Evolutionary conservation across 441 rosid genomes (phyloP), one percentile per base, ranked within the genome.

Genomic region (Metrosideros polymorpha): DNA sequence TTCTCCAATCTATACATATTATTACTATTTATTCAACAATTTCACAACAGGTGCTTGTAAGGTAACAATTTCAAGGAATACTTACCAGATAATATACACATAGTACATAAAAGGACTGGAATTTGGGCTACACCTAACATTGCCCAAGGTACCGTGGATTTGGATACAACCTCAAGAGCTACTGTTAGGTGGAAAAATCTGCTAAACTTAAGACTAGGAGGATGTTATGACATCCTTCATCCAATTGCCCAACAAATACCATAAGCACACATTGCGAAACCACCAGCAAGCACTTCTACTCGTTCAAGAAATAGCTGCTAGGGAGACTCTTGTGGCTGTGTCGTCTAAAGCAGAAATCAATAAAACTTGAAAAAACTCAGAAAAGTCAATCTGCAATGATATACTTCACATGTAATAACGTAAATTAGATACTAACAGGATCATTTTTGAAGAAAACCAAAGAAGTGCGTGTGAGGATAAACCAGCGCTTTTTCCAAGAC

Each of bases 401-500:
- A 59, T 52, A 84, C 82, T 35, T 35, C 42, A 6, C 49, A 61
- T 12, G 52, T 32, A 84, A 29, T 27, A 27, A 82, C 27, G 45
- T 79, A n/a, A 61, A 87, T 83, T 59, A 19, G 32, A 86, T 87
- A 93, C 99, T 95, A 82, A 98, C 98, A 83, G 98, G 99, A 89
- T 98, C 98, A 91, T 93, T 96, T 93, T 95, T 98, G 87, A 98
- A 96, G 95, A 96, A 96, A 88, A 98, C 98, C 96, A 96, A 93
- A 39, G 99, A 95, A 84, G 96, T 94, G 82, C 98, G 98, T 50
- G 99, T 96, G 88, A 98, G 95, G 88, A 98, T 95, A 91, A 98
- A 98, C 99, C 99, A 98, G 82, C 98, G 98, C 90, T 94, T 98
- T 93, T 98, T 98, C 99, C 99, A 98, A 85, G 99, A 98, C 88